Conservation (phyloP, 2,329 filamentous ascomycete genomes). For the Aureobasidium musti region DNA sequence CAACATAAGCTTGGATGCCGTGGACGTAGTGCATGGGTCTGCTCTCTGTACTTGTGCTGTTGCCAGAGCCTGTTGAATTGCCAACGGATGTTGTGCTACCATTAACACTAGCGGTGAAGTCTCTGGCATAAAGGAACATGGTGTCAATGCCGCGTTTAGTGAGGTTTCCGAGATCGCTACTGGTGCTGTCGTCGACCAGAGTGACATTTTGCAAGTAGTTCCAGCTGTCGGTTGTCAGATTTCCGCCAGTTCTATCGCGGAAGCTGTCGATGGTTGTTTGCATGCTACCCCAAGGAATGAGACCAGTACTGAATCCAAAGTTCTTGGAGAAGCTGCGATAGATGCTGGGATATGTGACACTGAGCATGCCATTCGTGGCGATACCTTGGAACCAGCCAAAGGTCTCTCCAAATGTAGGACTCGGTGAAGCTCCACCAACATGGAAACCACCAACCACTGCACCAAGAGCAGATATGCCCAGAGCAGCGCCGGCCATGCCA, state of each 20-base stretch:
- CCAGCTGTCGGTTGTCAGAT: slow-evolving; percentile 78
- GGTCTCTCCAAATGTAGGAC: slow-evolving; percentile 82
- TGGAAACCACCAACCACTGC: slow-evolving; percentile 63
- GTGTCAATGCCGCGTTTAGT: slow-evolving; percentile 25
- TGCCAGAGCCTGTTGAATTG: slow-evolving; percentile 29
- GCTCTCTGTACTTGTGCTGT: slow-evolving; percentile 36
- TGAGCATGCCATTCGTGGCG: slow-evolving; percentile 95
- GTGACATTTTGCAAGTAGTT: slow-evolving; percentile 73
- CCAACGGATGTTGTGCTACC: slow-evolving; percentile 39
- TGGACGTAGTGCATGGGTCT: slow-evolving; percentile 61
- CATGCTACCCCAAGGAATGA: slow-evolving; percentile 80
- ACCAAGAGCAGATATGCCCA: slow-evolving; percentile 71
- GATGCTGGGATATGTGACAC: slow-evolving; percentile 80
- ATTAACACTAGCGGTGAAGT: slow-evolving; percentile 46
- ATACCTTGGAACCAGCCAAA: slow-evolving; percentile 90
- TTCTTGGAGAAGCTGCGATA: slow-evolving; percentile 91
- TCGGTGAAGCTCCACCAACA: slow-evolving; percentile 61
- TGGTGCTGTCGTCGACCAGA: slow-evolving; percentile 55
- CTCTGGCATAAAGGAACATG: slow-evolving; percentile 36
- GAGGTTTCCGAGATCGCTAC: slow-evolving; percentile 30
- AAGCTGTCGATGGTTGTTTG: slow-evolving; percentile 84
- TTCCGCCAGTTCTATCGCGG: slow-evolving; percentile 76
- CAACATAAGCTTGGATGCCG: slow-evolving; percentile 79
- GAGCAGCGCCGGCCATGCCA: slow-evolving; percentile 80
- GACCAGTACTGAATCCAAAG: slow-evolving; percentile 85